Evolutionary conservation across 805 yeast genomes (phyloP).

Genomic region (Starmerella geochares): DNA sequence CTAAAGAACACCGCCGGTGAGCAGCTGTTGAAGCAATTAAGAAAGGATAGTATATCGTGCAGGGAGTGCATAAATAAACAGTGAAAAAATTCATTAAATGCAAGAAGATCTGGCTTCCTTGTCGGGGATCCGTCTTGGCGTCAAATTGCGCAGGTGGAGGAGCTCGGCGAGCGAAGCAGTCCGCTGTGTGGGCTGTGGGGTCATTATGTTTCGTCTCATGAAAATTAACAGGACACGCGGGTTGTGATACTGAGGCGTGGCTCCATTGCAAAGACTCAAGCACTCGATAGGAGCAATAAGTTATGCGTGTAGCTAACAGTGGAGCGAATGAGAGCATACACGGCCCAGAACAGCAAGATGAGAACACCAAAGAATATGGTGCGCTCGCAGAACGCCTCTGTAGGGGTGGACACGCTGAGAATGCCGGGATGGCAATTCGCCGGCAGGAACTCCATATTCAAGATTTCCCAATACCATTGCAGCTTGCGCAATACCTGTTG

Average conservation of each 20-base stretch:
- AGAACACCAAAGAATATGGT: background rate
- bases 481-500: background rate
- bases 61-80: too few relatives aligned
- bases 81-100: too few relatives aligned
- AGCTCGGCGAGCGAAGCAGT: too few relatives aligned
- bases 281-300: background rate
- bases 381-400: constrained; percentile 5
- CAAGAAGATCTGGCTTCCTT: too few relatives aligned
- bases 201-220: background rate
- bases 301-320: background rate
- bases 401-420: background rate
- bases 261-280: background rate
- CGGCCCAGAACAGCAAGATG: background rate
- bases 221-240: too few relatives aligned
- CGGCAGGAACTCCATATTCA: constrained; percentile 7
- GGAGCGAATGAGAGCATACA: background rate
- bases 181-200: background rate
- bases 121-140: too few relatives aligned
- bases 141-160: background rate
- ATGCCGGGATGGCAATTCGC: constrained; percentile 1
- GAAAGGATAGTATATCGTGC: too few relatives aligned
- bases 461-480: background rate
- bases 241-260: background rate
- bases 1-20: too few relatives aligned
- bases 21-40: too few relatives aligned